These are phyloP conservation scores for Neocucurbitaria cava DNA, from an alignment of 2,329 filamentous ascomycete genomes.

Conservation along the genomic window DNA sequence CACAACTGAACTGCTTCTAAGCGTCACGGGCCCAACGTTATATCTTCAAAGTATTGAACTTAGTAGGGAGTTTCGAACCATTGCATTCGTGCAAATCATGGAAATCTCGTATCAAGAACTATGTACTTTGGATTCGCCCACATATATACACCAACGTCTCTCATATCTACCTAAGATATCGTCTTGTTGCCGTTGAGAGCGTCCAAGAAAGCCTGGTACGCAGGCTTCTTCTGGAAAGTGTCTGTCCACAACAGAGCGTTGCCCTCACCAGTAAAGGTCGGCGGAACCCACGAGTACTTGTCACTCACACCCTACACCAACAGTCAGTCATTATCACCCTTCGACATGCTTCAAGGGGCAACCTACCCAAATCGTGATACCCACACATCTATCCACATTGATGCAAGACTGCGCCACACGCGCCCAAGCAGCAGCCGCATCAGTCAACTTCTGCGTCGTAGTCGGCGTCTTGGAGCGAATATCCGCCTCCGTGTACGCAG, in stretches of 20 bases:
- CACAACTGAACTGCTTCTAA: too few relatives aligned
- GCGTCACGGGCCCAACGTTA: too few relatives aligned
- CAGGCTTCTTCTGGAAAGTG: constrained; percentile 42
- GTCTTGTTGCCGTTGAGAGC: constrained; percentile 24
- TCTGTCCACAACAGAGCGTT: constrained; percentile 42
- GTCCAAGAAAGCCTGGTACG: constrained; percentile 36
- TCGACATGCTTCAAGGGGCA: too few relatives aligned
- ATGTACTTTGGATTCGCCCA: too few relatives aligned
- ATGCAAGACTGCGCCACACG: constrained; percentile 45
- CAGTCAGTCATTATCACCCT: not conserved
- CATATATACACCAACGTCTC: not conserved
- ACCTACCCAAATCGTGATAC: constrained; percentile 55
- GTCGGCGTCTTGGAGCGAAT: constrained; percentile 59
- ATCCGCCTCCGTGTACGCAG: constrained; percentile 68
- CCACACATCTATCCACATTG: constrained; percentile 43
- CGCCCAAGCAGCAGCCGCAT: constrained; percentile 55
- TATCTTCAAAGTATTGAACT: too few relatives aligned
- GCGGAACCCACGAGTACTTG: constrained; percentile 48
- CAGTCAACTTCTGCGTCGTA: constrained; percentile 48
- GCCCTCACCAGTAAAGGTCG: constrained; percentile 45
- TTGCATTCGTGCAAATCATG: too few relatives aligned
- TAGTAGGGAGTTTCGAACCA: too few relatives aligned
- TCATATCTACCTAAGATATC: not conserved
- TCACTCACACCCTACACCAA: constrained; percentile 33
- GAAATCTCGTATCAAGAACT: too few relatives aligned